Evolutionary conservation across 768 basidiomycete genomes (phyloP).

Genomic region (Dioszegia crocea): DNA sequence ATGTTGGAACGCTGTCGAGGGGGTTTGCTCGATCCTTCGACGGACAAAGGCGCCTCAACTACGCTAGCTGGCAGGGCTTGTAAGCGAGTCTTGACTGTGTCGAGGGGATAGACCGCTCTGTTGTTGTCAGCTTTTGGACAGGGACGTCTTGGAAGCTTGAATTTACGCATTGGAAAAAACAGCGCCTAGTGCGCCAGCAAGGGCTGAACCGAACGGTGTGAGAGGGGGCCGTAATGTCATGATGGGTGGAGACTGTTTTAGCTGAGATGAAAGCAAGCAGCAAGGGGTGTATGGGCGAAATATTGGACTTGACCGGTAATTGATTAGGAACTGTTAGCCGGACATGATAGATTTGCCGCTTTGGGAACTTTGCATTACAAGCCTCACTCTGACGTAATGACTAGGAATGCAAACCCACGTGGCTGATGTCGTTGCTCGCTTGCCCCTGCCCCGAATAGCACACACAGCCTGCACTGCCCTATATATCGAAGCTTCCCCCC

Average conservation of each 20-base stretch:
- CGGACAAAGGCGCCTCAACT: constrained; percentile 9
- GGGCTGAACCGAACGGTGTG: constrained; percentile 80
- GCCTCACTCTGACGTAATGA: not conserved
- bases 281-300: not conserved
- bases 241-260: not conserved
- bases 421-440: not conserved
- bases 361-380: no score
- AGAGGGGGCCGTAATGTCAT: constrained; percentile 48
- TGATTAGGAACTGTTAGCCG: no score
- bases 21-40: not conserved
- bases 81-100: constrained; percentile 94
- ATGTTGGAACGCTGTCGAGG: not conserved
- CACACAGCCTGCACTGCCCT: no score
- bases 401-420: not conserved
- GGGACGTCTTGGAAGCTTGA: not conserved
- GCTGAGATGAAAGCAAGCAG: no score
- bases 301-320: not conserved
- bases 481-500: no score
- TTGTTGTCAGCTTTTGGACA: not conserved
- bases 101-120: constrained; percentile 89
- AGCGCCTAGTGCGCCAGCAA: constrained; percentile 88
- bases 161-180: constrained; percentile 90
- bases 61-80: constrained; percentile 60
- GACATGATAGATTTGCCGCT: no score
- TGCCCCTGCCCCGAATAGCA: no score